Base-by-base conservation (phyloP, 305 asterid genomes). In the Striga hermonthica region DNA sequence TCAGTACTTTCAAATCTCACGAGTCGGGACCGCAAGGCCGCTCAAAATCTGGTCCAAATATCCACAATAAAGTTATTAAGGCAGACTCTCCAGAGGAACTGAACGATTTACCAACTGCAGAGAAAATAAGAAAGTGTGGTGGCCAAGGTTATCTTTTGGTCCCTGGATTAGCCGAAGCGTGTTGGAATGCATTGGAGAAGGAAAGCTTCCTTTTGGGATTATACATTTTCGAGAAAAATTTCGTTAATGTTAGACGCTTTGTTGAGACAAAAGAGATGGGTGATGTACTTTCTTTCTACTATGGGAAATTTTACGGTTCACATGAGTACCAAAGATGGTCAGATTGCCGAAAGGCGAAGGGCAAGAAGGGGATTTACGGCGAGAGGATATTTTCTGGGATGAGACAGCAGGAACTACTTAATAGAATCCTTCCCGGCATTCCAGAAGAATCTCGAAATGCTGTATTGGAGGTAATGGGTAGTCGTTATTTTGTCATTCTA, bases 251-350 rank as follows among this genome's bases (percentile, higher is more conserved):
- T 49, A 72, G 49, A 59, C 69, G 75, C 62, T 84, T 86, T 60
- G 50, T 84, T 44, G 89, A 73, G 57, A 80, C 79, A 35, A 90
- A 82, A 74, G 55, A 31, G n/a, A 76, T 69, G 74, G 87, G 86
- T 9, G 81, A 76, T 7, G 56, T 87, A 40, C 62, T 87, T 61
- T 62, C 85, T 2, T 82, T 69, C 64, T 85, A 84, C 74, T 90
- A 82, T 43, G 94, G 90, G 53, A 57, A 61, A 36, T 90, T 87
- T 68, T 81, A 81, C 75, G 69, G 80, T 15, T 77, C 90, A 4
- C 70, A 66, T 36, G 91, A 77, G 58, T 79, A 78, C 68, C 75
- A 38, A 13, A 85, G 86, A 78, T 90, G 95, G 95, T 76, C 82
- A 3, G 83, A 74, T 3, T 62, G 84, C 66, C 64, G 81, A 74